Percentiles rank a stretch among this genome's conserved stretches.
Conservation (phyloP, 2,329 filamentous ascomycete genomes). For the Thielaviopsis musarum region DNA sequence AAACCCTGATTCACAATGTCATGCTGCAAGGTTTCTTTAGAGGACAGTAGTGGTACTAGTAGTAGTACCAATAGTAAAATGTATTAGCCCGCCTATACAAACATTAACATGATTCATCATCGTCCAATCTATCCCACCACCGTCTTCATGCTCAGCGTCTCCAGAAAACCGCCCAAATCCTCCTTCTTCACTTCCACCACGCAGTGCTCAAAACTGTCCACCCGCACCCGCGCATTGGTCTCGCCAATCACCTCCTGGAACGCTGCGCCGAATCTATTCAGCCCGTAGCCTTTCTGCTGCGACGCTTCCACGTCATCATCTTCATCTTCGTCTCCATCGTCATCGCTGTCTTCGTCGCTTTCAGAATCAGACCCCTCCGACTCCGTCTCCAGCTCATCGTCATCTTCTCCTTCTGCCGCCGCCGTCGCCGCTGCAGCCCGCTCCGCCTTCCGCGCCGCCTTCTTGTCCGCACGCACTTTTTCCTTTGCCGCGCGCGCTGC, state of each 20-base stretch:
- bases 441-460: slow-evolving; percentile 33
- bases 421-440: neutral
- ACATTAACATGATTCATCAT: no score
- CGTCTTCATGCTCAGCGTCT: slow-evolving; percentile 79
- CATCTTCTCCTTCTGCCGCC: slow-evolving; percentile 25
- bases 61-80: no score
- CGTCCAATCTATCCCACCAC: slow-evolving; percentile 51
- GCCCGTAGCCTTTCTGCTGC: slow-evolving; percentile 48
- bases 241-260: slow-evolving; percentile 91
- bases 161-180: slow-evolving; percentile 76
- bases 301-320: slow-evolving; percentile 37
- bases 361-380: slow-evolving; percentile 16
- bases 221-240: slow-evolving; percentile 74
- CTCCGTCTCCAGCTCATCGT: slow-evolving; percentile 32
- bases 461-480: slow-evolving; percentile 43
- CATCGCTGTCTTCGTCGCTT: slow-evolving; percentile 23
- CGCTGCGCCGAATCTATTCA: slow-evolving; percentile 84
- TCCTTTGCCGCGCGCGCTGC: slow-evolving; percentile 39
- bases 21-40: no score
- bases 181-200: slow-evolving; percentile 98
- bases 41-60: no score
- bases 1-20: no score
- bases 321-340: slow-evolving; percentile 31
- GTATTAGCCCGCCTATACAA: neutral
- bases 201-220: slow-evolving; percentile 94